Evolutionary conservation across 805 yeast genomes (phyloP).

Genomic region (Ogataea ramenticola): DNA sequence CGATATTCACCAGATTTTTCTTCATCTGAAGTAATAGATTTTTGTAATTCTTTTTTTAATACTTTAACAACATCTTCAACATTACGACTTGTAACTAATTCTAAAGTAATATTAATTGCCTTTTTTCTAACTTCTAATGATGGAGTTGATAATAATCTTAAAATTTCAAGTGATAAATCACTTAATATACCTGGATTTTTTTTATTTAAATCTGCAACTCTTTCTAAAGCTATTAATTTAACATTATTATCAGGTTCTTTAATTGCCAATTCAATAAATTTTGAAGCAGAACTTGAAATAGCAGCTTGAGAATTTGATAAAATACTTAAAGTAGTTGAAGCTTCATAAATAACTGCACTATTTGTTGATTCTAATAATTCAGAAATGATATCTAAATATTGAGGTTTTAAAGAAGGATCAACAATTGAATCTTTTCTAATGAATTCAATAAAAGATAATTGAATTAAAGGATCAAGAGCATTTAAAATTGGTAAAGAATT

Average conservation of each 20-base stretch:
- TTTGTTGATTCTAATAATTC: conserved; percentile 68
- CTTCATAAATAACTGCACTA: conserved; percentile 79
- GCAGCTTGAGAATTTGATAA: conserved; percentile 53
- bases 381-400: conserved; percentile 64
- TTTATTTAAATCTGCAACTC: conserved; percentile 68
- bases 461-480: conserved; percentile 73
- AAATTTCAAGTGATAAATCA: conserved; percentile 76
- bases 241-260: conserved; percentile 94
- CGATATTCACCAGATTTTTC: conserved; percentile 84
- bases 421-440: conserved; percentile 72
- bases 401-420: conserved; percentile 56
- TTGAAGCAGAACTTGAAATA: conserved; percentile 71
- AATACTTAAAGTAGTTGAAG: conserved; percentile 71
- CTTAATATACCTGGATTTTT: conserved; percentile 77
- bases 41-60: conserved; percentile 83
- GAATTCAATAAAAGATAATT: conserved; percentile 85
- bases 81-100: conserved; percentile 76
- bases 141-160: conserved; percentile 79
- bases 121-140: conserved; percentile 87
- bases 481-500: conserved; percentile 54
- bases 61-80: conserved; percentile 91
- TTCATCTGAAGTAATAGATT: conserved; percentile 60
- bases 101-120: conserved; percentile 79
- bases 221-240: conserved; percentile 84
- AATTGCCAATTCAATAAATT: conserved; percentile 81